Conservation (phyloP, 2,329 filamentous ascomycete genomes). For the Colletotrichum lindemuthianum region DNA sequence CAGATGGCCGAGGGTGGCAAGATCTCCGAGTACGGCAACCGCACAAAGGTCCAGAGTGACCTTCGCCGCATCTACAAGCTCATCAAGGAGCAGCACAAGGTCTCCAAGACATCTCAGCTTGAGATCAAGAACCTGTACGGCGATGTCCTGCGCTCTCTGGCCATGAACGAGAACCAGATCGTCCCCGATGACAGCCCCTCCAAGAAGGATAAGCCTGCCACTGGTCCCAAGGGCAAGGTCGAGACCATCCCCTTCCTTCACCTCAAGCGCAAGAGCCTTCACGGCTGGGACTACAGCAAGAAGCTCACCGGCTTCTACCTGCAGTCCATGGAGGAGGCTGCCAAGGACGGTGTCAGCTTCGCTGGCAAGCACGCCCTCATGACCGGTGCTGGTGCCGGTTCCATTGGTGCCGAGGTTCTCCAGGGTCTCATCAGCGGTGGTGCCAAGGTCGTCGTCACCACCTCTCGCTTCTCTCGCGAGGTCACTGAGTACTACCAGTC, state of each 20-base stretch:
- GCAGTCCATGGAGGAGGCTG: slow-evolving; percentile 89
- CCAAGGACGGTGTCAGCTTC: slow-evolving; percentile 88
- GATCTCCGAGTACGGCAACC: slow-evolving; percentile 98
- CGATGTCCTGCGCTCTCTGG: slow-evolving; percentile 91
- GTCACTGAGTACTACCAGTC: slow-evolving; percentile 99
- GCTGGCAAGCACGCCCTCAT: slow-evolving; percentile 96
- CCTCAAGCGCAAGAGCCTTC: slow-evolving; percentile 90
- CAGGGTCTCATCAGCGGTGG: slow-evolving; percentile 96
- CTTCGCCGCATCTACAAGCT: slow-evolving; percentile 96
- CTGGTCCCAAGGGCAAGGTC: slow-evolving; percentile 83
- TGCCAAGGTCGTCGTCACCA: slow-evolving; percentile 96
- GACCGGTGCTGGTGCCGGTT: slow-evolving; percentile 97
- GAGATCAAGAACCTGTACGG: slow-evolving; percentile 96
- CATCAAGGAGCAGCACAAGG: slow-evolving; percentile 97
- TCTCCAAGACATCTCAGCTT: slow-evolving; percentile 94
- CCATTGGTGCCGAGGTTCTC: slow-evolving; percentile 95
- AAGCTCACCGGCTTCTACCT: slow-evolving; percentile 94
- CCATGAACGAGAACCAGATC: slow-evolving; percentile 98
- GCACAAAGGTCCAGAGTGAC: slow-evolving; percentile 97
- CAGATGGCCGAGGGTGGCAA: slow-evolving; percentile 99
- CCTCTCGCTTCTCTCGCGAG: slow-evolving; percentile 93
- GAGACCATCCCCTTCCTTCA: slow-evolving; percentile 98
- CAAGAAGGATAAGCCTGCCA: slow-evolving; percentile 59
- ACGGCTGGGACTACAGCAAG: slow-evolving; percentile 99
- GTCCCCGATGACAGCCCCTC: slow-evolving; percentile 78